These are phyloP conservation scores for Aspergillus sp. DNA, from an alignment of 2,329 filamentous ascomycete genomes.

Conservation along the genomic window DNA sequence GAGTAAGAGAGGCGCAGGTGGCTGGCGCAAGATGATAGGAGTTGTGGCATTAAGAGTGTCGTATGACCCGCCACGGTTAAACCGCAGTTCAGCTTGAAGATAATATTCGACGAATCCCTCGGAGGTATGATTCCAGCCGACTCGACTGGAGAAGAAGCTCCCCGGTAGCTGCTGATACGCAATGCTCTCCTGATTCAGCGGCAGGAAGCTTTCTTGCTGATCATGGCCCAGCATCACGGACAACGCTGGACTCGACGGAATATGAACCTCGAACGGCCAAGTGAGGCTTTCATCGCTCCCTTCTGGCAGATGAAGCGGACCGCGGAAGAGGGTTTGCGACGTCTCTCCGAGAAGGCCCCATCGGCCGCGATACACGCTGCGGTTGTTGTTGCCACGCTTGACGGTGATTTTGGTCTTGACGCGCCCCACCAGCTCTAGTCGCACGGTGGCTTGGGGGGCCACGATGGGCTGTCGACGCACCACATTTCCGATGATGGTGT, in stretches of 20 bases:
- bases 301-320: constrained; percentile 18
- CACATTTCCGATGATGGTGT: constrained; percentile 21
- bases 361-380: constrained; percentile 4
- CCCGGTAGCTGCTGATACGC: constrained; percentile 13
- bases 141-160: constrained; percentile 7
- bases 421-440: constrained; percentile 12
- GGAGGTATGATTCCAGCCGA: background rate
- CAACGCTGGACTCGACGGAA: constrained; percentile 10
- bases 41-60: constrained; percentile 8
- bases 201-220: constrained; percentile 12
- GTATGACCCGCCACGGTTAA: background rate
- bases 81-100: constrained; percentile 30
- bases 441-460: constrained; percentile 15
- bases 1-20: background rate
- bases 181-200: constrained; percentile 7
- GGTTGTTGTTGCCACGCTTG: background rate
- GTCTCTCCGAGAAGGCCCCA: constrained; percentile 11
- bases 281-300: constrained; percentile 5
- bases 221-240: background rate
- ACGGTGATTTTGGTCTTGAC: constrained; percentile 15
- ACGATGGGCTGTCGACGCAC: constrained; percentile 16
- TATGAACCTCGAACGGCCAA: constrained; percentile 18
- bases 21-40: constrained; percentile 14
- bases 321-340: constrained; percentile 9
- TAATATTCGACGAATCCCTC: constrained; percentile 39